Base-by-base conservation (phyloP, 148 eudicot species). In the Persicaria tinctoria region DNA sequence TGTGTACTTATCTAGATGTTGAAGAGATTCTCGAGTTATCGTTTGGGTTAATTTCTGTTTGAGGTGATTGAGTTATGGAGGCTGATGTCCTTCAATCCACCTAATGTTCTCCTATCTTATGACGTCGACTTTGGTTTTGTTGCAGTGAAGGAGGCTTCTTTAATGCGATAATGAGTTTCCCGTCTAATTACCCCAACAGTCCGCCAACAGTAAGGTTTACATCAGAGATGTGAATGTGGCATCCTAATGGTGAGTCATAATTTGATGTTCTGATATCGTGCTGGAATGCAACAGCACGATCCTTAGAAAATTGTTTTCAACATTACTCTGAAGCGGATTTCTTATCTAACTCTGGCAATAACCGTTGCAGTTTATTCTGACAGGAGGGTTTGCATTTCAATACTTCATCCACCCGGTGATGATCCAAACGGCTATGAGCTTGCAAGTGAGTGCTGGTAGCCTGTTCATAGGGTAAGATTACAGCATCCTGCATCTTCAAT, bases 361-460 rank as follows among this genome's bases (percentile, higher is more conserved):
- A 32, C 38, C 38, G 2, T 32, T 32, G 62, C 86, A 96, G 99
- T 96, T 81, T 96, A 96, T 59, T 32, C 84, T 13, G 97, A 96
- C 74, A 97, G 99, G 4, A 89, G 85, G 78, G 99, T 96, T 72
- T 96, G 99, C 86, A 92, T 96, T 66, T 96, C 99, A 23, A 96
- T 96, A 73, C 97, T 96, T 75, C 99, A 96, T 82, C 97, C 99
- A 6, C 99, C 99, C 17, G 99, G 99, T 64, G 99, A 96, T 59
- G 99, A 96, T 74, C 99, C 99, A 49, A 96, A 90, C 80, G 99
- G 99, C 51, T 96, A 96, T 72, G 99, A 96, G 83, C 97, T 96
- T 68, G 97, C 99, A 76, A 96, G 99, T 80, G 99, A 96, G 83
- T 94, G 99, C 38, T 96, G 99, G 99, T 84, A 89, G 14, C 99